These are phyloP conservation scores for Pyricularia grisea DNA, from an alignment of 2,329 filamentous ascomycete genomes.

Conservation along the genomic window DNA sequence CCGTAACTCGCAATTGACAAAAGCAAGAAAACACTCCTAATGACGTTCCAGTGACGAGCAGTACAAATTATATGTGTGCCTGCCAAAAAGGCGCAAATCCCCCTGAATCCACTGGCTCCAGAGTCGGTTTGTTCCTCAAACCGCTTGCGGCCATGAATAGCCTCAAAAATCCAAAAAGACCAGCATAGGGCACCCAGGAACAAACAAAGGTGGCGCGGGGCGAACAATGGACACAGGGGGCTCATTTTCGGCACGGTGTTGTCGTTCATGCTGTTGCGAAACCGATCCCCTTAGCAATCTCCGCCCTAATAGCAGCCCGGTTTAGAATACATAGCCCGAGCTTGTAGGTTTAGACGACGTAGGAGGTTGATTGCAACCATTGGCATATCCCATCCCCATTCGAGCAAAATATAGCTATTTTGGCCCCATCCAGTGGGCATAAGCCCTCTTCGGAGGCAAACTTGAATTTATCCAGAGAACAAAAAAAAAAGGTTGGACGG, in stretches of 20 bases:
- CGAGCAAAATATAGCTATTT: not conserved
- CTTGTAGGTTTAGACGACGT: not conserved
- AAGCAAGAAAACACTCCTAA: not conserved
- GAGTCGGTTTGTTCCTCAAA: not conserved
- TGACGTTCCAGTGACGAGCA: not conserved
- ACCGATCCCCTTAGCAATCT: not conserved
- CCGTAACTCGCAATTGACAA: not conserved
- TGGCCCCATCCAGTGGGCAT: not conserved
- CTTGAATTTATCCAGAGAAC: not conserved
- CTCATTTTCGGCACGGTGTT: not conserved
- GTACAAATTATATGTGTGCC: not conserved
- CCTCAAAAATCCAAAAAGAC: not conserved
- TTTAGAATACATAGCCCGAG: not conserved
- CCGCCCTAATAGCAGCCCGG: not conserved
- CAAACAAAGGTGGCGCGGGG: not conserved
- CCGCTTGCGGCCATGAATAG: not conserved
- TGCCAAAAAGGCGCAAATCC: not conserved
- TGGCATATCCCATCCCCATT: not conserved
- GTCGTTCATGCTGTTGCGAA: not conserved
- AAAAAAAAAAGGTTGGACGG: not conserved
- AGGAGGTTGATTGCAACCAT: not conserved
- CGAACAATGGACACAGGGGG: not conserved
- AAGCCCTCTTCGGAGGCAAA: not conserved
- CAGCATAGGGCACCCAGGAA: not conserved
- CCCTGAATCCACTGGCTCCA: not conserved